Percentiles rank a stretch among this genome's conserved stretches.
Evolutionary conservation across 176 grass and related monocot species (phyloP).

Genomic region (Musa schizocarpa): DNA sequence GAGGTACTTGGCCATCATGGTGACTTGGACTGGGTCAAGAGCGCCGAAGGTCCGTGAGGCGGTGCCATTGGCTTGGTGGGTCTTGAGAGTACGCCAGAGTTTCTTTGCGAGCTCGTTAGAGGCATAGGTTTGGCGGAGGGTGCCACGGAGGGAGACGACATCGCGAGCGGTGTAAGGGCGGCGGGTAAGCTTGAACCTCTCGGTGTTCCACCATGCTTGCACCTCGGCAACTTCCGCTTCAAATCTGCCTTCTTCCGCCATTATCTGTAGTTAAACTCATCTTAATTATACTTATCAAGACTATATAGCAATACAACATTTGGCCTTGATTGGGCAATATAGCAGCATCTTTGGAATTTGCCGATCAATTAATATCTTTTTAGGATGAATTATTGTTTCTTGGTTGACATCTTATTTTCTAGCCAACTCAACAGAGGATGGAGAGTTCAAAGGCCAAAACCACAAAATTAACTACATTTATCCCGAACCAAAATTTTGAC

Average conservation of each 20-base stretch:
- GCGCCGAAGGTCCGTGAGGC: conserved; percentile 84
- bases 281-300: neutral
- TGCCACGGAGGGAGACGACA: conserved; percentile 75
- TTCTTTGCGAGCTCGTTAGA: conserved; percentile 74
- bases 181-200: conserved; percentile 74
- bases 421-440: no score
- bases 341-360: no score
- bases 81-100: conserved; percentile 68
- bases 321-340: no score
- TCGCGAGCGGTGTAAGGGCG: conserved; percentile 62
- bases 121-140: conserved; percentile 80
- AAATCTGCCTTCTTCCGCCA: conserved; percentile 93
- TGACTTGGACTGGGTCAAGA: conserved; percentile 85
- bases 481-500: no score
- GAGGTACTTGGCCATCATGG: conserved; percentile 93
- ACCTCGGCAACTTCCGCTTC: conserved; percentile 72
- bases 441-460: no score
- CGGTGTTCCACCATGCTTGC: conserved; percentile 68
- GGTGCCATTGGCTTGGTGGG: conserved; percentile 65
- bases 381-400: no score
- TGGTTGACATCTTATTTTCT: no score
- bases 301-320: no score
- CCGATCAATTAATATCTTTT: no score
- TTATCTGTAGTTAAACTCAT: conserved; percentile 29
- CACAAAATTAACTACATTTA: no score